Conservation (phyloP, 2,329 filamentous ascomycete species). For the Penicillium sp. region DNA sequence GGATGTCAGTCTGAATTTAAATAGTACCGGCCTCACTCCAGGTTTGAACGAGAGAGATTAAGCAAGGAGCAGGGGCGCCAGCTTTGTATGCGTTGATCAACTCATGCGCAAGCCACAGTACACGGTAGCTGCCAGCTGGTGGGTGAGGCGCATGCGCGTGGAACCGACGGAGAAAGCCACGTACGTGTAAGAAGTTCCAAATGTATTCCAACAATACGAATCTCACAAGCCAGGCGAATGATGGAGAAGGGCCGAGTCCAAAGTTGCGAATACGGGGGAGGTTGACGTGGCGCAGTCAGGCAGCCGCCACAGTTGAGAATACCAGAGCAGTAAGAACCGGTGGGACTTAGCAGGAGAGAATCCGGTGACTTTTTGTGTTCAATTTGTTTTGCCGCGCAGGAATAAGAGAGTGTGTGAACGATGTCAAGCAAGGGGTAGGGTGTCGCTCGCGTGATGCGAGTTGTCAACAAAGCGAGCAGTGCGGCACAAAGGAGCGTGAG, state of each 20-base stretch:
- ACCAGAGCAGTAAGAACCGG: not conserved
- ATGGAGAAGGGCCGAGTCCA: not conserved
- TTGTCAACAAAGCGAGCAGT: not conserved
- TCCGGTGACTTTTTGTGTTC: not conserved
- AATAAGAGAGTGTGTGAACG: not conserved
- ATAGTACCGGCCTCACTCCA: not conserved
- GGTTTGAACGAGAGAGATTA: not conserved
- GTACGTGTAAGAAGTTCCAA: conserved; percentile 1
- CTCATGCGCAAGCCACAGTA: not conserved
- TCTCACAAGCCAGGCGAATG: not conserved
- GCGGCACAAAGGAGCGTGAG: not conserved
- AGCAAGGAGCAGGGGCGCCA: not conserved
- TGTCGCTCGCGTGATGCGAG: not conserved
- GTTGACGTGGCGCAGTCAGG: not conserved
- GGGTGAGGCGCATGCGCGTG: not conserved
- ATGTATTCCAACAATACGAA: not conserved
- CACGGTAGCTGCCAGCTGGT: not conserved
- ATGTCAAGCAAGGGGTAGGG: not conserved
- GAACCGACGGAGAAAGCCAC: not conserved
- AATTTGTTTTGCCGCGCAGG: not conserved
- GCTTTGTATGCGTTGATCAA: not conserved
- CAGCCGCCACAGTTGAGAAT: not conserved
- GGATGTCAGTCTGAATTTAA: not conserved
- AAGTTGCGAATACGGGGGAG: not conserved
- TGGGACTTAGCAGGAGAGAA: not conserved